Conservation (phyloP, 208 protist genomes). For the Crithidia mellificae region DNA sequence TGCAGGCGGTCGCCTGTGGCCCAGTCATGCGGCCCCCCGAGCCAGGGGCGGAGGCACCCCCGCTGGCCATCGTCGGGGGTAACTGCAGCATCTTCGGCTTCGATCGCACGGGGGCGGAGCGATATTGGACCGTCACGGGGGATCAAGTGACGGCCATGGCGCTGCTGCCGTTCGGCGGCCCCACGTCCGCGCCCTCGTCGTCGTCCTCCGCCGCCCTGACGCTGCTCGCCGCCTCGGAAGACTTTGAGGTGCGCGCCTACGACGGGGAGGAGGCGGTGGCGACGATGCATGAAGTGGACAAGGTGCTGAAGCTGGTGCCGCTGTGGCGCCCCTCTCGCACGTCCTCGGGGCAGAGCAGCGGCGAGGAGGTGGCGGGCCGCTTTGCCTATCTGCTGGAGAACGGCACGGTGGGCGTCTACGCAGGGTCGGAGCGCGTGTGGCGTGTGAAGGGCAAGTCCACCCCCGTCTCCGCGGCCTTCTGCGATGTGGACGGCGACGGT, state of each 20-base stretch:
- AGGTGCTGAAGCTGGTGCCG: constrained; percentile 65
- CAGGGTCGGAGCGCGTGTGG: constrained; percentile 78
- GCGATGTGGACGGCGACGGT: constrained; percentile 93
- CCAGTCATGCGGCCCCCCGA: constrained; percentile 32
- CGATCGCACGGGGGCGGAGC: constrained; percentile 84
- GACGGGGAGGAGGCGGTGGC: constrained; percentile 83
- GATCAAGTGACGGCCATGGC: constrained; percentile 90
- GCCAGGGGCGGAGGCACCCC: constrained; percentile 18
- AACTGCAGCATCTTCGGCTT: constrained; percentile 95
- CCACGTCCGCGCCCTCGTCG: too few relatives aligned
- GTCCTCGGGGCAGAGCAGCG: neutral
- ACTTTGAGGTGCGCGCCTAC: constrained; percentile 94
- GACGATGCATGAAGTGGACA: constrained; percentile 83
- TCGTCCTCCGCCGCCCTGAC: constrained; percentile 21
- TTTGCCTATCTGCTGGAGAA: constrained; percentile 93
- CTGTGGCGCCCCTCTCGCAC: constrained; percentile 10
- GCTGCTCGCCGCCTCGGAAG: constrained; percentile 93
- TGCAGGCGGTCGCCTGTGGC: constrained; percentile 82
- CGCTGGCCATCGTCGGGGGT: constrained; percentile 89
- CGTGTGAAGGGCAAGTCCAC: constrained; percentile 81
- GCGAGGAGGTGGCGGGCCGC: constrained; percentile 24
- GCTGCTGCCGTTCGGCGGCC: constrained; percentile 85
- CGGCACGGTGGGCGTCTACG: constrained; percentile 93
- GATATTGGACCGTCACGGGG: constrained; percentile 94
- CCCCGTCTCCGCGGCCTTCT: constrained; percentile 83